phyloP scores from a whole-genome alignment of 1,139 yeast genomes.

The Casaregolazyma lundiana region DNA sequence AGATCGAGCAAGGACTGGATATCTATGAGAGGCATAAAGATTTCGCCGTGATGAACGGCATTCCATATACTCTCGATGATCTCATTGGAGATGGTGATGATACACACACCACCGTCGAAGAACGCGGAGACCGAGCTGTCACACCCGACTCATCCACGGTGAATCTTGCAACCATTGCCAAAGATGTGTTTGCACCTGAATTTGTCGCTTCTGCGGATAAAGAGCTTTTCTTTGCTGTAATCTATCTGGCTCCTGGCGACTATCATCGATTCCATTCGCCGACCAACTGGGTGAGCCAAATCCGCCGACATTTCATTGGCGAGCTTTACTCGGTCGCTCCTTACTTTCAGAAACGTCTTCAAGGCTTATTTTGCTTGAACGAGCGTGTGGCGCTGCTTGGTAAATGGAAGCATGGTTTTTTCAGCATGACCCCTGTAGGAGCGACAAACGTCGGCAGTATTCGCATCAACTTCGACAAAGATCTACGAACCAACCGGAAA shows the following conservation, averaged over 20 bases:
- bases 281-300: slow-evolving; percentile 88
- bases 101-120: slow-evolving; percentile 19
- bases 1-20: slow-evolving; percentile 36
- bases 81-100: slow-evolving; percentile 50
- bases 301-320: slow-evolving; percentile 94
- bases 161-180: slow-evolving; percentile 23
- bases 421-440: slow-evolving; percentile 98
- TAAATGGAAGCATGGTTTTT: slow-evolving; percentile 94
- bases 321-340: slow-evolving; percentile 96
- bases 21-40: slow-evolving; percentile 58
- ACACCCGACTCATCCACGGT: slow-evolving; percentile 19
- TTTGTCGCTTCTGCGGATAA: slow-evolving; percentile 38
- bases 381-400: slow-evolving; percentile 96
- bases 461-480: slow-evolving; percentile 85
- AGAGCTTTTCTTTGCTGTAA: slow-evolving; percentile 80
- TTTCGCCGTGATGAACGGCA: slow-evolving; percentile 75
- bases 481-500: slow-evolving; percentile 65
- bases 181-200: slow-evolving; percentile 27
- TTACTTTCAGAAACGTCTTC: slow-evolving; percentile 81
- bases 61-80: slow-evolving; percentile 67
- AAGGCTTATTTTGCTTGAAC: slow-evolving; percentile 83
- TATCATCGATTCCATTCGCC: slow-evolving; percentile 98
- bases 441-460: slow-evolving; percentile 98
- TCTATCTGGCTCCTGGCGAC: slow-evolving; percentile 96
- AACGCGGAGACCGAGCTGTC: slow-evolving; percentile 35